These are phyloP conservation scores for Guyanaporus albipodus DNA, from an alignment of 768 basidiomycete species.

Conservation along the genomic window DNA sequence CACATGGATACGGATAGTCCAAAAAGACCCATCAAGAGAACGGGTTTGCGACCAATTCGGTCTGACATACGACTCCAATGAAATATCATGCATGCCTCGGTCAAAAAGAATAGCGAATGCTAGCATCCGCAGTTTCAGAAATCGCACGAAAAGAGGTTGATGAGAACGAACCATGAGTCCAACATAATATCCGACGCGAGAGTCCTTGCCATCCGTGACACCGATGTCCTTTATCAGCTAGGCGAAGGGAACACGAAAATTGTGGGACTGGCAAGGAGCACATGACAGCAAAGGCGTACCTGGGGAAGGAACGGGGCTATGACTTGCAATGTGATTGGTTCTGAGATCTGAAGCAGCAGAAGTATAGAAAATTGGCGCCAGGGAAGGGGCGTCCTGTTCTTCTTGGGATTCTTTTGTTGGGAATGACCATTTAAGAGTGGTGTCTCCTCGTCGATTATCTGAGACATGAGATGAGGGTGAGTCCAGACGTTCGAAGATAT, in stretches of 20 bases:
- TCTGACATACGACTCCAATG: slow-evolving; percentile 52
- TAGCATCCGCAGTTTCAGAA: slow-evolving; percentile 12
- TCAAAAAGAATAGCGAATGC: slow-evolving; percentile 49
- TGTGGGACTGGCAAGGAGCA: not conserved
- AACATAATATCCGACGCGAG: slow-evolving; percentile 44
- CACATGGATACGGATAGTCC: slow-evolving; percentile 46
- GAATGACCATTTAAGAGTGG: slow-evolving; percentile 40
- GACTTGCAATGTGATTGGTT: slow-evolving; percentile 69
- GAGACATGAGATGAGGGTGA: no score
- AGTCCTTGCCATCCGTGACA: slow-evolving; percentile 43
- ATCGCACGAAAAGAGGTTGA: not conserved
- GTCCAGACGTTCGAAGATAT: no score
- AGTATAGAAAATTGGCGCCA: slow-evolving; percentile 66
- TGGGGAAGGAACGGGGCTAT: slow-evolving; percentile 69
- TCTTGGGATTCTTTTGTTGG: slow-evolving; percentile 18
- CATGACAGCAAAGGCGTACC: slow-evolving; percentile 37
- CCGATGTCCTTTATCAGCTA: slow-evolving; percentile 31
- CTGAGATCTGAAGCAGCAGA: slow-evolving; percentile 66
- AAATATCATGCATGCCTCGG: slow-evolving; percentile 44
- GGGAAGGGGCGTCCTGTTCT: slow-evolving; percentile 53
- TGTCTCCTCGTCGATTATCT: slow-evolving; percentile 52
- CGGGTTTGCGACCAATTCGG: slow-evolving; percentile 45
- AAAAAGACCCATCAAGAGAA: slow-evolving; percentile 42
- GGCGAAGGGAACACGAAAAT: not conserved
- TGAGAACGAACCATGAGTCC: slow-evolving; percentile 40